Conservation (phyloP, 495 filamentous ascomycete species). For the Daldinia vernicosa region DNA sequence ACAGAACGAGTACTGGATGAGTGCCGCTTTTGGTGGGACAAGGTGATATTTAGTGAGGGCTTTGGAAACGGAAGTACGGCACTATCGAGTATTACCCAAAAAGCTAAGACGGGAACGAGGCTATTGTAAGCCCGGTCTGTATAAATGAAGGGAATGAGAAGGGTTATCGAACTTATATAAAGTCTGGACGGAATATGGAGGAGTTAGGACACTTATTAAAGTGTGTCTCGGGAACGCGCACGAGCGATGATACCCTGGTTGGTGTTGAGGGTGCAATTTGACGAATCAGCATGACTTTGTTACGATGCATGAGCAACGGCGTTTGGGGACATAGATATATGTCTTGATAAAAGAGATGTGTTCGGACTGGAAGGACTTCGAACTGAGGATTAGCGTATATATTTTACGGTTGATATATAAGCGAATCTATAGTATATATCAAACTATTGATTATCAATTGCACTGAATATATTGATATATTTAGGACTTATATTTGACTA, state of each 20-base stretch:
- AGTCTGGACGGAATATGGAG: background rate
- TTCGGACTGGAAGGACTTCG: background rate
- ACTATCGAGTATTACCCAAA: background rate
- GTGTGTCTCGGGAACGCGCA: background rate
- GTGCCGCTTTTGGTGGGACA: constrained; percentile 67
- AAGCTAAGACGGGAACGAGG: background rate
- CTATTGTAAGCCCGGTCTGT: background rate
- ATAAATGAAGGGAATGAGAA: background rate
- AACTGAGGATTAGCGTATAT: background rate
- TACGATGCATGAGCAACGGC: constrained; percentile 31
- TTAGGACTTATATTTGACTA: no score
- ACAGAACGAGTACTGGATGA: constrained; percentile 58
- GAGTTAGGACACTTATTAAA: background rate
- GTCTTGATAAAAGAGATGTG: background rate
- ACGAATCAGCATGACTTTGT: constrained; percentile 10
- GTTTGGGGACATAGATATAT: constrained; percentile 5
- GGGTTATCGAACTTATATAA: background rate
- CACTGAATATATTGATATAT: background rate
- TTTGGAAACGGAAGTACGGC: constrained; percentile 46
- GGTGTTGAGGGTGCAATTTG: constrained; percentile 5
- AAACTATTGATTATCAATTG: background rate
- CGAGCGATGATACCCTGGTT: constrained; percentile 20
- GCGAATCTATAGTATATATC: background rate
- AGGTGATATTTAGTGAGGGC: constrained; percentile 54
- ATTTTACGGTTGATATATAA: background rate